These are phyloP conservation scores for Quercus robur DNA, from an alignment of 306 rosid genomes.

Conservation along the genomic window DNA sequence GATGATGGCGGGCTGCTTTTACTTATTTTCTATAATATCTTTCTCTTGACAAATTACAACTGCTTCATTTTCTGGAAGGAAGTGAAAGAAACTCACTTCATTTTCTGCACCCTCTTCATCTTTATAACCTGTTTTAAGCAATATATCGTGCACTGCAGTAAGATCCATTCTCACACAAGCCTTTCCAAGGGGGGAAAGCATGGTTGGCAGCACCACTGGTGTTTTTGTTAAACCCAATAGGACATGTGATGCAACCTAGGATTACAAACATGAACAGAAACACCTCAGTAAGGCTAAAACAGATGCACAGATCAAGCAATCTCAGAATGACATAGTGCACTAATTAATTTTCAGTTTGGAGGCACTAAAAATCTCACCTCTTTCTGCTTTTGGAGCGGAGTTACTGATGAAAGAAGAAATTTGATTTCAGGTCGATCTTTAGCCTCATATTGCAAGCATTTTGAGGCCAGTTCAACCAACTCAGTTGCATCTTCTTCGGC, in stretches of 20 bases:
- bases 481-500: constrained; percentile 79
- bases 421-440: constrained; percentile 86
- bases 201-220: constrained; percentile 59
- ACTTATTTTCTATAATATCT: background rate
- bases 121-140: constrained; percentile 83
- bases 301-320: background rate
- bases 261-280: background rate
- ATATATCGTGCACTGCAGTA: constrained; percentile 76
- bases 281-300: background rate
- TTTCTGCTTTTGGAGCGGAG: constrained; percentile 78
- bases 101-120: constrained; percentile 98
- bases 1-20: background rate
- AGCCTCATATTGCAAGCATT: constrained; percentile 90
- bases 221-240: constrained; percentile 70
- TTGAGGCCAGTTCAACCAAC: constrained; percentile 89
- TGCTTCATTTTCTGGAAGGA: background rate
- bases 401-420: constrained; percentile 69
- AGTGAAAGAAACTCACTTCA: constrained; percentile 43
- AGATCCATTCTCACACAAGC: constrained; percentile 92
- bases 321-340: background rate
- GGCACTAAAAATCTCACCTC: constrained; percentile 44
- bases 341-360: background rate
- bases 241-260: constrained; percentile 74
- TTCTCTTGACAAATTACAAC: background rate
- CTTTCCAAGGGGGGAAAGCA: constrained; percentile 92